A percentile compares a stretch with the other conserved stretches of the same genome.
These are phyloP conservation scores for Monilinia polystroma DNA, from an alignment of 2,329 filamentous ascomycete genomes.

Conservation along the genomic window DNA sequence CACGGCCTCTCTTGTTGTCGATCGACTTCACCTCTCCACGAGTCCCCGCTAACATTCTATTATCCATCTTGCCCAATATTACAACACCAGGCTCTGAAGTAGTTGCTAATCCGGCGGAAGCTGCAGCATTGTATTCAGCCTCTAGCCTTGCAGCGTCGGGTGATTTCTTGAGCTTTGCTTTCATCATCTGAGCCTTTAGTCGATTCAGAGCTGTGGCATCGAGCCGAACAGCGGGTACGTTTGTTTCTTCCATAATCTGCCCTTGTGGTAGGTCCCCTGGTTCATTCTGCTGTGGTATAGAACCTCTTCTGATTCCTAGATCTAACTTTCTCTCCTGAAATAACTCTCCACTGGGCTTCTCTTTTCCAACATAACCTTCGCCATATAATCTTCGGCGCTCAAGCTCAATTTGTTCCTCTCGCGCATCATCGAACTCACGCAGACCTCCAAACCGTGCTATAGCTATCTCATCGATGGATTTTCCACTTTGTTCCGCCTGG, in stretches of 20 bases:
- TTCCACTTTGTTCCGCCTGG: conserved; percentile 70
- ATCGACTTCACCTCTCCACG: conserved; percentile 73
- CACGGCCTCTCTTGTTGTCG: conserved; percentile 76
- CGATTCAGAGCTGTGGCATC: conserved; percentile 83
- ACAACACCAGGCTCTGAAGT: conserved; percentile 62
- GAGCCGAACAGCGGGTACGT: conserved; percentile 52
- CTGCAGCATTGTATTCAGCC: conserved; percentile 76
- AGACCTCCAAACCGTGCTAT: conserved; percentile 78
- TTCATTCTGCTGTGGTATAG: conserved; percentile 40
- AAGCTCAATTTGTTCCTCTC: conserved; percentile 89
- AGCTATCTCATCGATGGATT: conserved; percentile 78
- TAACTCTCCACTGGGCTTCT: conserved; percentile 84
- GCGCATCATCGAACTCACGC: conserved; percentile 83
- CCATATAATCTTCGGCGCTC: conserved; percentile 83
- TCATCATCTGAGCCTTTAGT: conserved; percentile 92
- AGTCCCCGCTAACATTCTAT: conserved; percentile 76
- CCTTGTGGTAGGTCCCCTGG: conserved; percentile 51
- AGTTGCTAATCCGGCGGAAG: conserved; percentile 57
- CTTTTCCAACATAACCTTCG: conserved; percentile 76
- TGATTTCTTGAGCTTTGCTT: conserved; percentile 80
- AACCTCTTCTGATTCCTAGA: conserved; percentile 49
- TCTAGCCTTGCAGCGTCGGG: conserved; percentile 76
- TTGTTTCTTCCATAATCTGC: conserved; percentile 55
- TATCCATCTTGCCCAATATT: conserved; percentile 84
- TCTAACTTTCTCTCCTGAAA: conserved; percentile 72